Evolutionary conservation across 257 asterid species (phyloP).

Genomic region (Coffea eugenioides): DNA sequence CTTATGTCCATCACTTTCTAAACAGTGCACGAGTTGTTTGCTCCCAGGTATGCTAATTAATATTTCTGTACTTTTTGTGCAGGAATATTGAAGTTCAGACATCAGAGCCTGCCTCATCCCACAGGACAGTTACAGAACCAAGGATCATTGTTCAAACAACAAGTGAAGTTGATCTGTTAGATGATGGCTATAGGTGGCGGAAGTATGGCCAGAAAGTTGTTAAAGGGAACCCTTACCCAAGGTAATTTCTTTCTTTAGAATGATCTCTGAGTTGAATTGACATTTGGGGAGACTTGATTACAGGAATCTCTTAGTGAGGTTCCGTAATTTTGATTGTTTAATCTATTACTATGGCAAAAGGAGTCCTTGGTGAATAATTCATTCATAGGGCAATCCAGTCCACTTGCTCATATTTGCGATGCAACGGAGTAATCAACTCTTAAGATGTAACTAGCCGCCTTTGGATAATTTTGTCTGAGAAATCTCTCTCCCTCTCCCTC

Average conservation of each 20-base stretch:
- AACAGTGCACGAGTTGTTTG: not conserved
- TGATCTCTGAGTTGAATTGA: not conserved
- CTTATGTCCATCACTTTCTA: not conserved
- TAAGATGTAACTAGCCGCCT: not conserved
- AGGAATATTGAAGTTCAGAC: conserved; percentile 61
- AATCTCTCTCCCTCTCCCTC: not conserved
- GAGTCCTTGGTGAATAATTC: not conserved
- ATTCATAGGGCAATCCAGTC: conserved; percentile 4
- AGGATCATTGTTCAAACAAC: conserved; percentile 89
- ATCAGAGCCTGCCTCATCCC: conserved; percentile 59
- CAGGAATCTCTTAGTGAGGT: not conserved
- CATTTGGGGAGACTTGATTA: not conserved
- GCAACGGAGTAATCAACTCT: not conserved
- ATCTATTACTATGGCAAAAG: not conserved
- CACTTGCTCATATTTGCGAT: not conserved
- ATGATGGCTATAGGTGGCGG: conserved; percentile 92
- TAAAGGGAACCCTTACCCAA: conserved; percentile 93
- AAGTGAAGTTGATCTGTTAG: conserved; percentile 89
- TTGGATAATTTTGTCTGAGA: not conserved
- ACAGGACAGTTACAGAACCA: conserved; percentile 88
- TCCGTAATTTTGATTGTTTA: not conserved
- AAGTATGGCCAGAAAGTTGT: conserved; percentile 97
- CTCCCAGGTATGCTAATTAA: not conserved
- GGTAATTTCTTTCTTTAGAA: conserved; percentile 33
- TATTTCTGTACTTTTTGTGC: conserved; percentile 4